Percentiles rank a stretch among this genome's conserved stretches.
Conservation (phyloP, 257 asterid species). For the Penstemon davidsonii region DNA sequence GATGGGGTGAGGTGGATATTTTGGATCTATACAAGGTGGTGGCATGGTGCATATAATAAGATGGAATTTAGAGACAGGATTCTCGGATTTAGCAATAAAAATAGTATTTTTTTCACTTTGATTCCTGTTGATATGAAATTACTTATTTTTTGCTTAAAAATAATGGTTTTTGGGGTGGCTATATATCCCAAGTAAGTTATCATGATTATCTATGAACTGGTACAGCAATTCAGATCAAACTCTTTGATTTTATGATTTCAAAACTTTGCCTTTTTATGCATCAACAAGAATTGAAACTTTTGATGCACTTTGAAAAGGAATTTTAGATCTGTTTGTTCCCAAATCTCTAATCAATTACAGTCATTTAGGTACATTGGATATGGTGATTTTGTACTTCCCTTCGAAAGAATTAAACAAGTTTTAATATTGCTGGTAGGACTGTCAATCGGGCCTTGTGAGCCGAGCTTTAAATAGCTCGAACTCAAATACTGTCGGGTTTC, state of each 20-base stretch:
- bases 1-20: slow-evolving; percentile 29
- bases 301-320: slow-evolving; percentile 29
- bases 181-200: slow-evolving; percentile 36
- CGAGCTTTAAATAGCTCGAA: no score
- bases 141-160: slow-evolving; percentile 25
- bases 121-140: slow-evolving; percentile 25
- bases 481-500: no score
- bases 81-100: slow-evolving; percentile 46
- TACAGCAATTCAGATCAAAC: neutral
- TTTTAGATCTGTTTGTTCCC: slow-evolving; percentile 40
- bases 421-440: no score
- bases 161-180: slow-evolving; percentile 36
- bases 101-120: slow-evolving; percentile 20
- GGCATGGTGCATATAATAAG: slow-evolving; percentile 26
- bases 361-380: slow-evolving; percentile 29
- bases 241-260: neutral
- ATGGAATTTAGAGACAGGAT: slow-evolving; percentile 47
- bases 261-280: slow-evolving; percentile 17
- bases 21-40: slow-evolving; percentile 46
- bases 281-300: slow-evolving; percentile 20
- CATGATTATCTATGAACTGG: slow-evolving; percentile 33
- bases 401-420: slow-evolving; percentile 2
- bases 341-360: slow-evolving; percentile 18
- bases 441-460: no score
- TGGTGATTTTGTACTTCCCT: slow-evolving; percentile 20